Base-by-base conservation (phyloP, 148 eudicot genomes). In the Rhododendron ovatum region DNA sequence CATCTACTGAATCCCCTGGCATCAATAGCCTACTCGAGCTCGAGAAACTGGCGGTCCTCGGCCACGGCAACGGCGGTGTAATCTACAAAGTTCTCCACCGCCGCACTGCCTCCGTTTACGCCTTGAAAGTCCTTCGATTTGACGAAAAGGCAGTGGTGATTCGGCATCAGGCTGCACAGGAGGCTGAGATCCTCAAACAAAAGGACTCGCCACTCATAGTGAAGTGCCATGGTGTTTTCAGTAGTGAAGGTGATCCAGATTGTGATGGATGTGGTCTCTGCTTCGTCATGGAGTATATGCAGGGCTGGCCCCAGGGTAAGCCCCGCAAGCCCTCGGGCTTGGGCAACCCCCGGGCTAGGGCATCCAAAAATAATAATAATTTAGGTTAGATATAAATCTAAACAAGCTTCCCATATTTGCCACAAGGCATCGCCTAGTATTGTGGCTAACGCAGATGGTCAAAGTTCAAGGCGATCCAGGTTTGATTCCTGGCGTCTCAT, bases 1-100 rank as follows among this genome's bases (percentile, higher is more conserved):
- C 30, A 30, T 51, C 86, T 7, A 18, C 83, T 18, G n/a, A 77
- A n/a, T 86, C 86, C 50, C 81, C 75, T 2, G 50, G 59, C 26
- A n/a, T n/a, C n/a, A n/a, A n/a, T n/a, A n/a, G 11, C 71, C 84
- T 83, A 30, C 73, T 84, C 0, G 74, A 85, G 59, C 79, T 87
- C 9, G 83, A 89, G 87, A 89, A 89, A 43, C 86, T 89, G 17
- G 74, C 30, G 2, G 89, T 89, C 35, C 77, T 89, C 33, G 89
- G 91, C 39, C 84, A 51, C 18, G 89, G 89, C 39, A 84, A 77
- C n/a, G 84, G 89, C 2, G 84, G 89, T 51, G 85, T 87, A 6
- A 87, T 89, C 48, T 87, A 89, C 26, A 85, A 85, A 83, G 91
- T 87, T 8, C 48, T 84, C 15, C 87, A 89, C 84, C 84, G 17